Base-by-base conservation (phyloP, 164 flowering plant genomes). In the Dillenia turbinata region DNA sequence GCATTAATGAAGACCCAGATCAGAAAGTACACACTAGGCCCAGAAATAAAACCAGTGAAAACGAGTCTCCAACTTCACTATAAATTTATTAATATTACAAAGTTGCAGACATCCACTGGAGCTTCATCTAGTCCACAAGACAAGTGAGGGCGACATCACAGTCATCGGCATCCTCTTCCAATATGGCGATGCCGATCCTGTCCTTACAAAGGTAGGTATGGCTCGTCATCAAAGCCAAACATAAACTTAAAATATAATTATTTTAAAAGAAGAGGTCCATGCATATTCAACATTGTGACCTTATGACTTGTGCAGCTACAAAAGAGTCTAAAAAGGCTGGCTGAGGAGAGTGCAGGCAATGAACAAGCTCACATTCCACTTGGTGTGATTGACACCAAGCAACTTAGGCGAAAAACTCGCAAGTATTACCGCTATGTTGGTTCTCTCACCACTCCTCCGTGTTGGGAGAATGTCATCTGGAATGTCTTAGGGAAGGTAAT, bases 351-450 rank as follows among this genome's bases (percentile, higher is more conserved):
- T 33, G 57, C 10, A 52, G 69, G 40, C 0, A 40, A 80, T 10
- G 75, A 79, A 63, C 70, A 60, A 10, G 63, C 68, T n/a, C 72
- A 60, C 0, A 33, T 81, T 43, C 57, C 73, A 0, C 47, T 84
- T 1, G 82, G 77, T 3, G 40, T 0, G 5, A 2, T 87, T 9
- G 60, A 71, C 22, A 45, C 68, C 10, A 78, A 70, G 67, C 54
- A 59, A 12, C 10, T 83, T 40, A 68, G 59, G 54, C 61, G 48
- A 44, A 66, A 61, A 5, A 67, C 75, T 15, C 71, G 78, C 50
- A 85, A 81, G 44, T 87, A 81, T 43, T 89, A 60, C 75, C 71
- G 81, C 73, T 89, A 89, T 59, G 12, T 70, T 9, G 89, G 90
- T 13, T 84, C 92, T 44, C 75, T 78, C 59, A 78, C 84, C 14